Evolutionary conservation across 208 protist genomes (phyloP).

Genomic region (Crithidia bombi): DNA sequence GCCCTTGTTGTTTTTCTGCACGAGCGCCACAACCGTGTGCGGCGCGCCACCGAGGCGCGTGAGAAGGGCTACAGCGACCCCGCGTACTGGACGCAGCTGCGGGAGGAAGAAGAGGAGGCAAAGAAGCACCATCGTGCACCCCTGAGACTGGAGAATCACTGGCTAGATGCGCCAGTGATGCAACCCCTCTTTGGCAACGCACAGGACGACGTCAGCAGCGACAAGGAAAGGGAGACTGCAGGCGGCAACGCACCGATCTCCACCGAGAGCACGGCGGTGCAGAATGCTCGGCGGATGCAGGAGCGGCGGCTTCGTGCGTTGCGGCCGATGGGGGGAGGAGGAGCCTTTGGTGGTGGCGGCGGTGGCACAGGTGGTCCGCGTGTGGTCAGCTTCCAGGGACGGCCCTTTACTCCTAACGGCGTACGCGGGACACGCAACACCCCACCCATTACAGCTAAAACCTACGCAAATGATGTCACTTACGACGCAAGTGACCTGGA

Average conservation of each 20-base stretch:
- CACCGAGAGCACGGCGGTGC: neutral
- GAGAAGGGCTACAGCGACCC: constrained; percentile 39
- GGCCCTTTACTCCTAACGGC: constrained; percentile 55
- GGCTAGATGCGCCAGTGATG: constrained; percentile 20
- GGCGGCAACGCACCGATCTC: neutral
- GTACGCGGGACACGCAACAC: constrained; percentile 35
- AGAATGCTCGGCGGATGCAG: constrained; percentile 5
- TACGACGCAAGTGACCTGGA: constrained; percentile 25
- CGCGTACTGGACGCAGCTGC: constrained; percentile 44
- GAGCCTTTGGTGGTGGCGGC: constrained; percentile 1
- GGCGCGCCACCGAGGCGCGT: constrained; percentile 38
- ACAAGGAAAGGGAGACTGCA: neutral
- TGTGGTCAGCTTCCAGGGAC: constrained; percentile 51
- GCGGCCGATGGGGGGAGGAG: neutral
- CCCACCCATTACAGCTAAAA: constrained; percentile 19
- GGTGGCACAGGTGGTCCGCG: constrained; percentile 18
- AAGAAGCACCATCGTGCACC: constrained; percentile 5
- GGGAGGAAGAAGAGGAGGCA: constrained; percentile 34
- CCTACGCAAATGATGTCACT: constrained; percentile 29
- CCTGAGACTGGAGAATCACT: constrained; percentile 33
- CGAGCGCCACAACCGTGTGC: constrained; percentile 43
- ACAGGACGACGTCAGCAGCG: neutral
- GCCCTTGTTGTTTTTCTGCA: constrained; percentile 42
- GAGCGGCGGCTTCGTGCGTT: constrained; percentile 7
- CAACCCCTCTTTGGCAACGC: neutral